phyloP scores from a whole-genome alignment of 2,329 filamentous ascomycete genomes.

The Fusarium sublunatum region DNA sequence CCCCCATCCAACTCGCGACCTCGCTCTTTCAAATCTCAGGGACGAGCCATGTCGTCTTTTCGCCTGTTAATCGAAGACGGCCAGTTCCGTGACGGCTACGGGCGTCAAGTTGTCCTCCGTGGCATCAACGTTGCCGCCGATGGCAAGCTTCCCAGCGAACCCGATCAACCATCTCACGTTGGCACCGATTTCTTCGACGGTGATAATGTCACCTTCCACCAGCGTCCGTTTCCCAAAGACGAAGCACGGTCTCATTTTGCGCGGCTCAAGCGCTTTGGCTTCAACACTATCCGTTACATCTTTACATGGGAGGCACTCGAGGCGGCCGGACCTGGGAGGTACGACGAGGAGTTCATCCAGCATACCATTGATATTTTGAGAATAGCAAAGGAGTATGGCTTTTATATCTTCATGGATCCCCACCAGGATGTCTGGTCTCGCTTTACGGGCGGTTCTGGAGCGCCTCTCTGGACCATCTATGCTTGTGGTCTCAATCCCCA shows the following conservation, averaged over 20 bases:
- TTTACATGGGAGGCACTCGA: constrained; percentile 99
- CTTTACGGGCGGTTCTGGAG: constrained; percentile 92
- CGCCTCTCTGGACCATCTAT: constrained; percentile 97
- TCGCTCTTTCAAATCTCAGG: constrained; percentile 17
- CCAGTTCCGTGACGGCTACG: constrained; percentile 82
- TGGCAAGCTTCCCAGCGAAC: constrained; percentile 86
- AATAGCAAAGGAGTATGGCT: constrained; percentile 87
- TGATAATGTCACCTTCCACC: constrained; percentile 89
- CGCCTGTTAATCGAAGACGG: constrained; percentile 86
- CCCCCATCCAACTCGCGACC: constrained; percentile 14
- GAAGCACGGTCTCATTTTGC: constrained; percentile 90
- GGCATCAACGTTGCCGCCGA: constrained; percentile 96
- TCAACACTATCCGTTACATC: constrained; percentile 95
- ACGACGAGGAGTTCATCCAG: constrained; percentile 93
- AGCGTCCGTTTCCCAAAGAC: constrained; percentile 82
- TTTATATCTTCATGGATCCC: constrained; percentile 98
- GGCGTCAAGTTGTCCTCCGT: constrained; percentile 87
- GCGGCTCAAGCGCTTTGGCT: constrained; percentile 86
- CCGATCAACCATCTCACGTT: constrained; percentile 84
- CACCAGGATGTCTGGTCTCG: constrained; percentile 99
- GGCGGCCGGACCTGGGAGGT: constrained; percentile 86
- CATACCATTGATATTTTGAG: constrained; percentile 89
- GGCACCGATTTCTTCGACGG: constrained; percentile 87
- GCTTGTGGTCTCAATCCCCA: constrained; percentile 91
- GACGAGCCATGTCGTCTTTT: constrained; percentile 72